Conservation (phyloP, 2,329 filamentous ascomycete species). For the Ascochyta viciae-villosae region DNA sequence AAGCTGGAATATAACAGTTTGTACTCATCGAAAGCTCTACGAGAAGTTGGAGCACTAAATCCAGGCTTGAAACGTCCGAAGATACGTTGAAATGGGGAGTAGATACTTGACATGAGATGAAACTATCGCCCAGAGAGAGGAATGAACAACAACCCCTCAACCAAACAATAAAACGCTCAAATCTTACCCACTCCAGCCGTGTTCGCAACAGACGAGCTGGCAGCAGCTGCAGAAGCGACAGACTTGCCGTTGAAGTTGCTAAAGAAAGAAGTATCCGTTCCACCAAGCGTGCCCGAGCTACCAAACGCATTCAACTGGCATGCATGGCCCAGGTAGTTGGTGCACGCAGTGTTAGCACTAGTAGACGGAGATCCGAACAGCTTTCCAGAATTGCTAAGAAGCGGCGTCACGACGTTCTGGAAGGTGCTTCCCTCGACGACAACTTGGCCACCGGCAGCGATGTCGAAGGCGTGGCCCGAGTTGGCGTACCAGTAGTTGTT, state of each 20-base stretch:
- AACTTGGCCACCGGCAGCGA: conserved; percentile 45
- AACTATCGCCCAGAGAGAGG: too few species aligned
- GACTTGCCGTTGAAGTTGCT: conserved; percentile 60
- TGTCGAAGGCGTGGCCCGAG: conserved; percentile 63
- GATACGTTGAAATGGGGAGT: too few species aligned
- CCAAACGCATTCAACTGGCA: conserved; percentile 59
- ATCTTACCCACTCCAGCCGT: conserved; percentile 57
- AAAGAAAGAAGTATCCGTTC: conserved; percentile 56
- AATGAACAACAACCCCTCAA: not conserved
- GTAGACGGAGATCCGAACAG: conserved; percentile 49
- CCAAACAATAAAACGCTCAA: conserved; percentile 2
- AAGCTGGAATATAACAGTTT: too few species aligned
- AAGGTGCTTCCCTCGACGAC: conserved; percentile 65
- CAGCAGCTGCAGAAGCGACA: conserved; percentile 54
- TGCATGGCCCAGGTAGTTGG: conserved; percentile 53
- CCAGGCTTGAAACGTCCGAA: too few species aligned
- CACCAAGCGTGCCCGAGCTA: conserved; percentile 28
- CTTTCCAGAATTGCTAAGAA: conserved; percentile 49
- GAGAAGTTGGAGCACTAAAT: too few species aligned
- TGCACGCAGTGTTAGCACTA: conserved; percentile 52
- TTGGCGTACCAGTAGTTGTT: conserved; percentile 67
- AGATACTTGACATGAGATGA: too few species aligned
- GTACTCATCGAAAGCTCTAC: too few species aligned
- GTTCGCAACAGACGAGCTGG: conserved; percentile 46
- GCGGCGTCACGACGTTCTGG: conserved; percentile 57